Evolutionary conservation across 2,329 filamentous ascomycete genomes (phyloP).

Genomic region (Ilyonectria robusta): DNA sequence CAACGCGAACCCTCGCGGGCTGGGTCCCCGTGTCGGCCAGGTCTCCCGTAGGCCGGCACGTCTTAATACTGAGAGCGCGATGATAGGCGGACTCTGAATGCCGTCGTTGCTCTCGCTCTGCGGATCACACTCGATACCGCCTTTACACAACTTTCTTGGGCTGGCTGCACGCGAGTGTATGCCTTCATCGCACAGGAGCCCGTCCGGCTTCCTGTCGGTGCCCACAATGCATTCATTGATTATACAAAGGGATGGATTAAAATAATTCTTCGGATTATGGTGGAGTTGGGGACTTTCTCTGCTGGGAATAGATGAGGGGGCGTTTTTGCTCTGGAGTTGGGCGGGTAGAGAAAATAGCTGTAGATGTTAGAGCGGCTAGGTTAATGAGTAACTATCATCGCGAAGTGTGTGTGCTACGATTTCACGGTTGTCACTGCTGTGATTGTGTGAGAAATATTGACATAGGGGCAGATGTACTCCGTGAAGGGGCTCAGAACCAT

Average conservation of each 20-base stretch:
- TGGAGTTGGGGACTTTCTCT: conserved; percentile 7
- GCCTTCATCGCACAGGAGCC: not conserved
- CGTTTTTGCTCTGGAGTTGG: not conserved
- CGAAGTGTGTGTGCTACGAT: not conserved
- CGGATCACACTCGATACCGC: not conserved
- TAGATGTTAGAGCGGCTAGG: not conserved
- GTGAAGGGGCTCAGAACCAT: not conserved
- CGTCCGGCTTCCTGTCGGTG: not conserved
- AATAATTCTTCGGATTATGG: not conserved
- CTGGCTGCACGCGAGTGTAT: not conserved
- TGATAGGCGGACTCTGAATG: not conserved
- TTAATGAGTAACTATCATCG: conserved; percentile 29
- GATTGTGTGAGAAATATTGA: not conserved
- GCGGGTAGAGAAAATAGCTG: conserved; percentile 21
- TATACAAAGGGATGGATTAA: not conserved
- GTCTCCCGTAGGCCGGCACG: conserved; percentile 37
- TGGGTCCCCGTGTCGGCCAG: conserved; percentile 25
- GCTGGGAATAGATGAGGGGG: not conserved
- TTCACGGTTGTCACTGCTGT: not conserved
- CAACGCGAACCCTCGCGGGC: not conserved
- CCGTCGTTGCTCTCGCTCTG: not conserved
- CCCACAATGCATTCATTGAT: not conserved
- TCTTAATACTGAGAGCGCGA: conserved; percentile 9
- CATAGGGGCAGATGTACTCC: not conserved
- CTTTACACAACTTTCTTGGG: not conserved